Base-by-base conservation (phyloP, 2,329 filamentous ascomycete species). In the Sclerotinia nivalis region DNA sequence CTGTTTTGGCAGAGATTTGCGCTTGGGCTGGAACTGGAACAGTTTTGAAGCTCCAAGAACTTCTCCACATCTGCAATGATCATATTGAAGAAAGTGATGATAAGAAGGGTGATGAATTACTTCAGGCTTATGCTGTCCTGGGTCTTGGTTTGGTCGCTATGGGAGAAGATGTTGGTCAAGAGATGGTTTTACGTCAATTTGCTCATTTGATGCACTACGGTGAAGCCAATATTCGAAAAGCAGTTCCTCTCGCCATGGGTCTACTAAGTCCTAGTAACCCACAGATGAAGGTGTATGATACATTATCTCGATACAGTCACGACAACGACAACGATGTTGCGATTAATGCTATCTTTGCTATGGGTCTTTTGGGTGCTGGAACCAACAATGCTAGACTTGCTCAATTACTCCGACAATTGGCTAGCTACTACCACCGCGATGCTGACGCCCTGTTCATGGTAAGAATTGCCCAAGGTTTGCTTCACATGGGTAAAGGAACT, bases 201-300 rank as follows among this genome's bases (percentile, higher is more conserved):
- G 96, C 94, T 64, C 96, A 99, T 80, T 86, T 99, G 71, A 99
- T 99, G 96, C 96, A 99, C 83, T 99, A 99, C 78, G 96, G 96
- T 73, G 95, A 97, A 80, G 87, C 94, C 78, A 98, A 99, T 80
- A 99, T 99, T 76, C 91, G 96, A 72, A 96, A 96, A 79, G 95
- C 94, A 28, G 96, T 99, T 43, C 96, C 96, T 49, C 86, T 99
- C 68, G 96, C 96, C 37, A 96, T 99, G 93, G 96, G 94, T 77
- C 87, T 99, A 68, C 91, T 99, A 78, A 97, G 93, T 82, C 93
- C 96, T 18, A 97, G 93, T 83, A 99, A 99, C 83, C 96, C 96
- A 15, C 96, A 99, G 80, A 99, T 99, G 95, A 99, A 98, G 86
- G 92, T 99, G 61, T 99, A 99, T 83, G 96, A 99, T 80, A 99